Base-by-base conservation (phyloP, 2,329 filamentous ascomycete species). In the Xenosphaeropsis pyriputrescens region DNA sequence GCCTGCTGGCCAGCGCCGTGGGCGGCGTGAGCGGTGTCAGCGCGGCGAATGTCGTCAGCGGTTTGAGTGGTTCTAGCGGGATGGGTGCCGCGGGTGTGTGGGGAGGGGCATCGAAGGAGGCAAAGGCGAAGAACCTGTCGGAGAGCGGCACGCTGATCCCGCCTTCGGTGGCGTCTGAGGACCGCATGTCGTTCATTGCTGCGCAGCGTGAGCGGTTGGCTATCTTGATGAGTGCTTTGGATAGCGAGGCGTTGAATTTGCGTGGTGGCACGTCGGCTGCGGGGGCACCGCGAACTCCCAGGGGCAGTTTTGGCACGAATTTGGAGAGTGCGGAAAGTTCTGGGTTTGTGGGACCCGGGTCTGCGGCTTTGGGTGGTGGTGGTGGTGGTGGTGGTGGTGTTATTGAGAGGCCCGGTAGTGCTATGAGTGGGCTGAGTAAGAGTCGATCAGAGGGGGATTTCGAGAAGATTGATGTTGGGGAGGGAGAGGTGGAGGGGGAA, bases 381-480 rank as follows among this genome's bases (percentile, higher is more conserved):
- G 55, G 49, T 2, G 54, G 47, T 13, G 50, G 50, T 16, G 11
- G 39, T 37, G 30, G 52, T 48, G 19, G 51, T 40, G 33, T 57
- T 36, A 50, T 51, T 19, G 47, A 51, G 9, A 42, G 44, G 36
- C 47, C 45, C 35, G 50, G 38, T 39, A 52, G 47, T 29, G 41
- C 47, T 5, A 38, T 58, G 49, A 70, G 68, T 43, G 74, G 65
- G 3, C 60, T 93, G 50, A 79, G 74, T 49, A 89, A 89, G 62
- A 89, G 83, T 52, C 76, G 77, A 45, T 93, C 84, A 56, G 86
- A 94, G 54, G 74, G 72, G 15, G 89, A 93, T 49, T 95, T 95
- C 52, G 86, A 93, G 52, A 83, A 85, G 55, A 84, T 93, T 47
- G 82, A 91, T 44, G 75, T 78, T 26, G 81, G 88, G 50, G 69